Evolutionary conservation across 2,329 filamentous ascomycete species (phyloP), one percentile per base, ranked within the genome.

Genomic region (Neonectria ditissima): DNA sequence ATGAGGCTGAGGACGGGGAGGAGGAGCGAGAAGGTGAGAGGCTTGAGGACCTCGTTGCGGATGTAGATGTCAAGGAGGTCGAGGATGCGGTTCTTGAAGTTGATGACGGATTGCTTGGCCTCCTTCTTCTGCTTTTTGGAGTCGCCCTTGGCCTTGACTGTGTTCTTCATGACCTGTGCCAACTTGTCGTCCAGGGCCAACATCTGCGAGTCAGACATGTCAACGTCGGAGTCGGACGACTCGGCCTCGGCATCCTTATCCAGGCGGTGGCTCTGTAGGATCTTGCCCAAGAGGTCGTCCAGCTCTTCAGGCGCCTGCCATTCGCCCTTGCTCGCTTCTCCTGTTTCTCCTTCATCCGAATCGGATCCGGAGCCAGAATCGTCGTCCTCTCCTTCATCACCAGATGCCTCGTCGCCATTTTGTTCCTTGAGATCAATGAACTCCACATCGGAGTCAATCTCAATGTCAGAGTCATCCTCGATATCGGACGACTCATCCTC

Each of bases 191-290:
- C 95, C 16, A 98, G 83, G 4, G 90, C 90, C 80, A 97, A 90
- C 96, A 98, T 98, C 76, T 97, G 91, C 18, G 95, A 94, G 79
- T 98, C 95, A 65, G 93, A 91, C 94, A 99, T 97, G 78, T 97
- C 93, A 3, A 87, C 89, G 63, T 91, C 91, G 10, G 86, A 86
- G 30, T 88, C 88, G 1, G 84, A 86, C 1, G 82, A 82, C 3
- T 86, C 85, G 2, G 85, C 85, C 1, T 84, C 82, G 16, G 79
- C 80, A 65, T 89, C 86, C 56, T 89, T 86, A 74, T 91, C 87
- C 22, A 88, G 80, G 8, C 82, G 81, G 64, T 91, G 90, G 57
- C 90, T 94, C 43, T 92, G 90, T 2, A 97, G 87, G 2, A 94
- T 91, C 68, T 90, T 86, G 2, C 92, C 92, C 28, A 97, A 87